Evolutionary conservation across 306 rosid genomes (phyloP).

Genomic region (Gastrolobium villosum): DNA sequence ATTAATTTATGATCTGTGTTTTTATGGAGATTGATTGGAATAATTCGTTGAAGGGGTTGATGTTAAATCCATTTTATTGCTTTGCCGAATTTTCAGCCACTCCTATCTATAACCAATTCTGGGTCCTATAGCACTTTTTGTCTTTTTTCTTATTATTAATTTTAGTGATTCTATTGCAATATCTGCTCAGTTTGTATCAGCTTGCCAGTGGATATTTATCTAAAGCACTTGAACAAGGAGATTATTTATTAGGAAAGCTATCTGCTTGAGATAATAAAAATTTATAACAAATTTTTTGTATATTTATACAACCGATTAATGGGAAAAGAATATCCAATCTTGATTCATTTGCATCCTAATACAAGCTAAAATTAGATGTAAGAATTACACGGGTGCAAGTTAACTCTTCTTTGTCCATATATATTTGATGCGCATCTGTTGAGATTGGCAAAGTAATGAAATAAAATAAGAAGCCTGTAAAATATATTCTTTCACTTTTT

Average conservation of each 20-base stretch:
- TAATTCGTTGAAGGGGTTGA: conserved; percentile 21
- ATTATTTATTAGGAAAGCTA: background rate
- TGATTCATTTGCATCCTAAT: too few species aligned
- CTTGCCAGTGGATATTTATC: background rate
- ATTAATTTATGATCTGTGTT: too few species aligned
- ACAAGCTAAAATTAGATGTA: too few species aligned
- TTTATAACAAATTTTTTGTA: too few species aligned
- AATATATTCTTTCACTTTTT: too few species aligned
- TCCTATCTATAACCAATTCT: background rate
- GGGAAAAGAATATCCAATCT: too few species aligned
- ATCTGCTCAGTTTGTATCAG: background rate
- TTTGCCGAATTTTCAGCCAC: background rate
- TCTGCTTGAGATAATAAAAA: background rate
- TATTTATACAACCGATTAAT: too few species aligned
- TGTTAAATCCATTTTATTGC: background rate
- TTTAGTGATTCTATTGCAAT: background rate
- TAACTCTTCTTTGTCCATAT: too few species aligned
- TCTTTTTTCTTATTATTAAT: background rate
- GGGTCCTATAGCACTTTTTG: background rate
- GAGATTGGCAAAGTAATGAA: background rate
- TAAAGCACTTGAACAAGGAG: background rate
- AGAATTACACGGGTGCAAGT: too few species aligned
- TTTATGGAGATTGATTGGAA: background rate
- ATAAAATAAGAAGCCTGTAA: background rate
- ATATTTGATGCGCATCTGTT: too few species aligned